These are phyloP conservation scores for Marasmius tenuissimus DNA, from an alignment of 1,284 basidiomycete genomes.

Conservation along the genomic window DNA sequence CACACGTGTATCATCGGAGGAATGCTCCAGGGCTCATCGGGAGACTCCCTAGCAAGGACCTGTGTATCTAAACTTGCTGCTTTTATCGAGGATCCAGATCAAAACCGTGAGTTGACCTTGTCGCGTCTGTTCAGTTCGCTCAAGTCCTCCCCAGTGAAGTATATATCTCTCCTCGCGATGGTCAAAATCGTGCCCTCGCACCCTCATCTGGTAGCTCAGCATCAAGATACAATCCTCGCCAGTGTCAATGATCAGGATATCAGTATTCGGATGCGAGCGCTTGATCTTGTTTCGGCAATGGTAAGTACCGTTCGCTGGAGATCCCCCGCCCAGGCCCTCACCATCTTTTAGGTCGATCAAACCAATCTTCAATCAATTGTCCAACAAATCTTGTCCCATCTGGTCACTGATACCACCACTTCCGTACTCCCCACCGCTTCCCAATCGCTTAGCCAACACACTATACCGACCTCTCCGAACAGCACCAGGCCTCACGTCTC, in stretches of 20 bases:
- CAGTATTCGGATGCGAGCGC: slow-evolving; percentile 91
- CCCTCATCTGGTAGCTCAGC: slow-evolving; percentile 87
- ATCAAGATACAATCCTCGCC: slow-evolving; percentile 89
- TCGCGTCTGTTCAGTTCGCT: neutral
- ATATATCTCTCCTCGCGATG: slow-evolving; percentile 93
- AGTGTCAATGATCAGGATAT: slow-evolving; percentile 94
- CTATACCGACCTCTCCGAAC: slow-evolving; percentile 37
- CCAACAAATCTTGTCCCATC: slow-evolving; percentile 83
- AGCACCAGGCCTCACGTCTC: slow-evolving; percentile 38
- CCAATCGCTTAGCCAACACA: slow-evolving; percentile 58
- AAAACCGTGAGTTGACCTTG: slow-evolving; percentile 70
- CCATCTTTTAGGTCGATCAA: slow-evolving; percentile 62
- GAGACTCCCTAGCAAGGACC: slow-evolving; percentile 80
- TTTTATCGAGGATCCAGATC: slow-evolving; percentile 92
- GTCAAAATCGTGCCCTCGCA: slow-evolving; percentile 95
- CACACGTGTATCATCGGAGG: slow-evolving; percentile 97
- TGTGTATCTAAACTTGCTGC: slow-evolving; percentile 94
- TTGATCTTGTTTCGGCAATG: slow-evolving; percentile 94
- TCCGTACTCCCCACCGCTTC: slow-evolving; percentile 55
- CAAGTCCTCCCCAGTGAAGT: slow-evolving; percentile 69
- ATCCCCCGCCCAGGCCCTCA: slow-evolving; percentile 12
- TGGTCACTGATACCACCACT: slow-evolving; percentile 61
- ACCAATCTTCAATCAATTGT: slow-evolving; percentile 88
- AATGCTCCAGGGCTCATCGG: slow-evolving; percentile 84
- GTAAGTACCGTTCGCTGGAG: slow-evolving; percentile 41